Conservation (phyloP, 306 rosid species). For the Dryas octopetala region DNA sequence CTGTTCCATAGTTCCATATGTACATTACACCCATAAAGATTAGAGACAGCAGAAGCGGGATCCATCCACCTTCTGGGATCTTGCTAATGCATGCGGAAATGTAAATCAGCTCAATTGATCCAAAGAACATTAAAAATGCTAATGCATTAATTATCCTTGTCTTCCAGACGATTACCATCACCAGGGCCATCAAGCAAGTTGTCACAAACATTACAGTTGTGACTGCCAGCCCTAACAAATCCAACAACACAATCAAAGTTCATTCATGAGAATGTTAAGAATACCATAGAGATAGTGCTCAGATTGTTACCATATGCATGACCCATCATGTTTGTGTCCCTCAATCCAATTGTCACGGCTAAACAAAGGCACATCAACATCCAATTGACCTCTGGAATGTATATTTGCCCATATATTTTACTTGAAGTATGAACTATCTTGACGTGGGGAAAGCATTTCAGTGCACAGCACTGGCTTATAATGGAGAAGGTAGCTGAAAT, state of each 20-base stretch:
- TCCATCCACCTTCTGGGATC: slow-evolving; percentile 71
- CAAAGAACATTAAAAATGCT: slow-evolving; percentile 48
- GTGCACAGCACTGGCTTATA: slow-evolving; percentile 65
- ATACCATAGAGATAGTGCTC: background rate
- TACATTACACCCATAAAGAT: slow-evolving; percentile 51
- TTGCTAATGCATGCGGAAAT: slow-evolving; percentile 56
- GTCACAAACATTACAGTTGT: slow-evolving; percentile 71
- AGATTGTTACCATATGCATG: slow-evolving; percentile 66
- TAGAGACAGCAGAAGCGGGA: slow-evolving; percentile 46
- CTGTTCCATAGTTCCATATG: slow-evolving; percentile 71
- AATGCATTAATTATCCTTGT: slow-evolving; percentile 42
- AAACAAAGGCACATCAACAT: slow-evolving; percentile 69
- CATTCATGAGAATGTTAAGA: slow-evolving; percentile 4
- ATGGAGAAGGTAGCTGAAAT: slow-evolving; percentile 75
- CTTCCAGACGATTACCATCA: slow-evolving; percentile 68
- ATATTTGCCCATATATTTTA: slow-evolving; percentile 65
- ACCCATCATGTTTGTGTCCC: slow-evolving; percentile 65
- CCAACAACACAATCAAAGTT: slow-evolving; percentile 30
- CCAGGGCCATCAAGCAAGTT: slow-evolving; percentile 72
- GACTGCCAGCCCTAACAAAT: slow-evolving; percentile 56
- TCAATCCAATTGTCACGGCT: slow-evolving; percentile 59
- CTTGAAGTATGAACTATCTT: slow-evolving; percentile 65
- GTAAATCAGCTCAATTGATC: slow-evolving; percentile 62
- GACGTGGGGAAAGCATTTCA: slow-evolving; percentile 66
- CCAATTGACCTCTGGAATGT: slow-evolving; percentile 83